phyloP scores from a whole-genome alignment of 2,329 filamentous ascomycete species.

The Colletotrichum trifolii region DNA sequence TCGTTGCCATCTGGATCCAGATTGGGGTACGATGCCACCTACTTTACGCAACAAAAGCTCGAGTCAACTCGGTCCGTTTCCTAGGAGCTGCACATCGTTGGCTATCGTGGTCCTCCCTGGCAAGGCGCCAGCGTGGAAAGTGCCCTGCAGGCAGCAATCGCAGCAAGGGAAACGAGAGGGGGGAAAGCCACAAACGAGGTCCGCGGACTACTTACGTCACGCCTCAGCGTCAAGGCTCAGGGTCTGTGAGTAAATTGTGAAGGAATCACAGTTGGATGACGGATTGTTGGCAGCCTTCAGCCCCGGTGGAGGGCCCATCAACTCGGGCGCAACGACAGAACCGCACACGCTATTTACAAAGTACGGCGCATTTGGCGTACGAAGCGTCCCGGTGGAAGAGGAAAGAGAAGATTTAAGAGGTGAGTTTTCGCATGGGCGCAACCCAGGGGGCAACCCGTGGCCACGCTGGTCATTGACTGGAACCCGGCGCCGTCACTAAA shows the following conservation, averaged over 20 bases:
- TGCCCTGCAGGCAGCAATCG: conserved; percentile 15
- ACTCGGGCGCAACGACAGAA: conserved; percentile 2
- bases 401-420: conserved; percentile 11
- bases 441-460: conserved; percentile 4
- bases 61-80: no score
- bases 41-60: no score
- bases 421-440: conserved; percentile 15
- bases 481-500: conserved; percentile 15
- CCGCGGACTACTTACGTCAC: neutral
- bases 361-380: neutral
- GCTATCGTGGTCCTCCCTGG: conserved; percentile 12
- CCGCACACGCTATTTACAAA: neutral
- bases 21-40: no score
- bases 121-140: conserved; percentile 18
- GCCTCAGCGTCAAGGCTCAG: conserved; percentile 2
- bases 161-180: conserved; percentile 13
- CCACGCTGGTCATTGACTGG: conserved; percentile 8
- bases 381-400: conserved; percentile 12
- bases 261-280: neutral
- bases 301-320: neutral
- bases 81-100: neutral
- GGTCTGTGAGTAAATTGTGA: neutral
- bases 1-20: neutral
- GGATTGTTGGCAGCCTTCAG: conserved; percentile 22
- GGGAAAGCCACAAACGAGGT: conserved; percentile 26